phyloP scores from a whole-genome alignment of 257 asterid genomes.

The Schizonepeta tenuifolia region DNA sequence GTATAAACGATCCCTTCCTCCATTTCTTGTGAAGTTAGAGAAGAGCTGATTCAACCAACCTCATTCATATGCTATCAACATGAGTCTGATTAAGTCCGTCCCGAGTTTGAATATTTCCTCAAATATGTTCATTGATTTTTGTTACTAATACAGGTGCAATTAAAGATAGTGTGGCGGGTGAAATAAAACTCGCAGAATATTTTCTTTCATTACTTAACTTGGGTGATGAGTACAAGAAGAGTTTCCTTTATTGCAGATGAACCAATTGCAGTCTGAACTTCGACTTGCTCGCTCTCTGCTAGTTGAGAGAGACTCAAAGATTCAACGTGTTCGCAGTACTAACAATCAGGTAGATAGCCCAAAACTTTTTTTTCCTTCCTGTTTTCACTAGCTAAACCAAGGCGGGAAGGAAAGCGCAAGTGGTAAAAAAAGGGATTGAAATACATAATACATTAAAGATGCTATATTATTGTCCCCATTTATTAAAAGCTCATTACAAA shows the following conservation, averaged over 20 bases:
- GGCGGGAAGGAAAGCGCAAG: constrained; percentile 6
- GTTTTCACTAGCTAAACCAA: constrained; percentile 3
- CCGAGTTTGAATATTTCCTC: not conserved
- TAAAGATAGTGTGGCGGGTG: constrained; percentile 61
- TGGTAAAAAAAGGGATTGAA: not conserved
- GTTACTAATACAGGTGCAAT: constrained; percentile 60
- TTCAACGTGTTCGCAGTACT: constrained; percentile 72
- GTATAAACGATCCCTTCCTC: constrained; percentile 38
- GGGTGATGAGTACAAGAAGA: constrained; percentile 66
- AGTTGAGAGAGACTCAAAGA: constrained; percentile 89
- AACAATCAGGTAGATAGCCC: constrained; percentile 71
- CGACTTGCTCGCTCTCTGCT: constrained; percentile 90
- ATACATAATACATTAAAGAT: not conserved
- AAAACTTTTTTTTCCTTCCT: not conserved
- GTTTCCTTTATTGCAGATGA: constrained; percentile 65
- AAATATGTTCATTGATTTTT: not conserved
- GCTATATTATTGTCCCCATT: too few relatives aligned
- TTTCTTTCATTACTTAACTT: constrained; percentile 64
- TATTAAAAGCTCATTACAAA: too few relatives aligned
- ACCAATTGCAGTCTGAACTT: constrained; percentile 90
- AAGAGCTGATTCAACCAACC: not conserved
- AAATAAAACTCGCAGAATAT: constrained; percentile 61
- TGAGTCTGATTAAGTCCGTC: not conserved
- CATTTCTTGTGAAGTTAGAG: not conserved
- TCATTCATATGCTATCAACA: not conserved